Evolutionary conservation across 768 basidiomycete genomes (phyloP), one percentile per base, ranked within the genome.

Genomic region (Hemileccinum rubropunctum): DNA sequence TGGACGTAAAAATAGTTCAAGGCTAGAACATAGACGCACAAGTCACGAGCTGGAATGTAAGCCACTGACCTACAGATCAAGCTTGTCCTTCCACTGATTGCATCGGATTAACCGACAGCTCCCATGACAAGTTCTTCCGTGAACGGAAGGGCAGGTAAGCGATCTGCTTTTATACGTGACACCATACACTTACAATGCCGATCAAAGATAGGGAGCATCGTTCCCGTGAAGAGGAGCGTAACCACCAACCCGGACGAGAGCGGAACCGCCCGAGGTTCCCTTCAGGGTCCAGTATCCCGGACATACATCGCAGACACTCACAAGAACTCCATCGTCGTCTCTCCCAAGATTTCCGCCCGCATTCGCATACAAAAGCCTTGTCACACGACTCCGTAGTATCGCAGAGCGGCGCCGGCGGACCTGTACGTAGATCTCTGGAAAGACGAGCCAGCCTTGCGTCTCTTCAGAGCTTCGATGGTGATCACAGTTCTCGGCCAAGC

Each of bases 171-270:
- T 39, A 17, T 35, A 18, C 17, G 27, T 50, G 20, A 26, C 18
- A n/a, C 20, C 20, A 38, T 42, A 36, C 42, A 13, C 40, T 56
- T 28, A 60, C 11, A 13, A 34, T 28, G 6, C 32, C 37, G 6
- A 36, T 48, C 11, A 47, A 51, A 68, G 73, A 60, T 48, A 59
- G 52, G 34, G 63, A 67, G 15, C 64, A 66, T 35, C 67, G 35
- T 15, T 62, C 69, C 23, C 56, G 57, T 12, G 65, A 63, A 40
- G 64, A 63, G 18, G 69, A 64, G n/a, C 67, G 43, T 13, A 52
- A 53, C 36, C 71, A 66, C 42, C 75, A 78, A 45, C 77, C 70
- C 32, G 79, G 81, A 59, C 73, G 72, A 41, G 71, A 72, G 38
- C 76, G 80, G 82, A 78, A 77, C 51, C 65, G 63, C 15, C 64